A percentile compares a stretch with the other conserved stretches of the same genome.
These are phyloP conservation scores for Globisporangium paddicum DNA, from an alignment of 352 stramenopile species.

Conservation along the genomic window DNA sequence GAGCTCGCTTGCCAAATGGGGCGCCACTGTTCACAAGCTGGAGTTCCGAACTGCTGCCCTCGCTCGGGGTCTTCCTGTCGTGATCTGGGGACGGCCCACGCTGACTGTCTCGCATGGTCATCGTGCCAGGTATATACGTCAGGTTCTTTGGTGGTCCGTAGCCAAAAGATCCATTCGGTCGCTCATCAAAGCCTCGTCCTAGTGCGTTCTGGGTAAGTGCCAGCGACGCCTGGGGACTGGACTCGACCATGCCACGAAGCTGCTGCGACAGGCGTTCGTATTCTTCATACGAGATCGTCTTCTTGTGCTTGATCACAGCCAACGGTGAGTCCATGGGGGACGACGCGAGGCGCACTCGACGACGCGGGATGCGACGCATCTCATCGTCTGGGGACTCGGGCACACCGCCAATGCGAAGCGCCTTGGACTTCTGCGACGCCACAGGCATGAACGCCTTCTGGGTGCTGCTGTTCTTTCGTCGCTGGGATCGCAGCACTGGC, in stretches of 20 bases:
- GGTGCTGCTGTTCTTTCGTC: constrained; percentile 34
- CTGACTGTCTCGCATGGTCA: constrained; percentile 9
- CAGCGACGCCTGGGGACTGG: constrained; percentile 49
- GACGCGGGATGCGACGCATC: constrained; percentile 7
- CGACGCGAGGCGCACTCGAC: constrained; percentile 9
- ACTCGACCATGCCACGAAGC: constrained; percentile 60
- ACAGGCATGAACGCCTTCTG: constrained; percentile 41
- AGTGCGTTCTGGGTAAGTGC: constrained; percentile 54
- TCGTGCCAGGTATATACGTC: constrained; percentile 40
- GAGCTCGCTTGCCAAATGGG: constrained; percentile 40
- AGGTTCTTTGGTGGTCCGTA: constrained; percentile 17
- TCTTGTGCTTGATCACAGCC: constrained; percentile 68
- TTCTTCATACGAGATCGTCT: constrained; percentile 72
- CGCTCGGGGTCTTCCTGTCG: constrained; percentile 19
- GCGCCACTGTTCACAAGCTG: constrained; percentile 19
- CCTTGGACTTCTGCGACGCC: constrained; percentile 42
- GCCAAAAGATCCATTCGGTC: constrained; percentile 1
- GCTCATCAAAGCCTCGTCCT: constrained; percentile 33
- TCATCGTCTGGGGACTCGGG: constrained; percentile 16
- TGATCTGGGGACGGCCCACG: background rate
- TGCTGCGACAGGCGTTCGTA: constrained; percentile 65
- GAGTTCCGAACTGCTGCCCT: constrained; percentile 19
- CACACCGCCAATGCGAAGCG: constrained; percentile 25
- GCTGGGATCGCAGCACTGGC: constrained; percentile 22
- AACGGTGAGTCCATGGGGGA: constrained; percentile 48